Base-by-base conservation (phyloP, 164 flowering plant species). In the Protea cynaroides region DNA sequence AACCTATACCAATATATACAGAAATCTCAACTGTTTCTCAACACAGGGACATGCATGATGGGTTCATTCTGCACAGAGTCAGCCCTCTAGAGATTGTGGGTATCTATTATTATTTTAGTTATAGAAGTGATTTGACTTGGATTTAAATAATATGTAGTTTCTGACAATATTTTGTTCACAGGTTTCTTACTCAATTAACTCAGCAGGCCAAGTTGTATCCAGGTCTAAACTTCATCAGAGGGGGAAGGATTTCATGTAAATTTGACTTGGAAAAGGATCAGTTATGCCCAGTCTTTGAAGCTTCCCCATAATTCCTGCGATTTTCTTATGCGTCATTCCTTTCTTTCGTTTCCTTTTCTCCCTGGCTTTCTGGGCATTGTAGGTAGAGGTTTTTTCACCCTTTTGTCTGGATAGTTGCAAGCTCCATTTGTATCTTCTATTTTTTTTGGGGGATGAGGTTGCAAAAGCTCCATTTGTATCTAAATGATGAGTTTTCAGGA, bases 51-150 rank as follows among this genome's bases (percentile, higher is more conserved):
- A 64, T 71, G 66, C 58, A 50, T 50, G 34, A 80, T 68, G 90
- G 87, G 19, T 85, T 89, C 63, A 78, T 89, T 69, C 82, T 85
- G 58, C 88, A 85, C 37, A 72, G 79, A 67, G 81, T 85, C 64
- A 79, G 80, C 71, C 62, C 80, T 23, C 58, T 83, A 43, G 86
- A 86, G 66, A 72, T 85, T 71, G 96, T 89, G 66, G 46, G 88
- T 79, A 47, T 65, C 34, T 7, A 19, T 50, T 47, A 25, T 24
- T 65, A 29, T 37, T 8, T 9, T 8, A n/a, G 1, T 13, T 56
- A 18, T 10, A 23, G n/a, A 46, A 17, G n/a, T 36, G 7, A 23
- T 18, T 24, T 23, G 21, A 37, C 9, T 21, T n/a, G 8, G 22
- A 11, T 19, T 44, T 14, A 0, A 54, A 5, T 64, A 18, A 23